Evolutionary conservation across 2,329 filamentous ascomycete species (phyloP).

Genomic region (Bipolaris victoriae): DNA sequence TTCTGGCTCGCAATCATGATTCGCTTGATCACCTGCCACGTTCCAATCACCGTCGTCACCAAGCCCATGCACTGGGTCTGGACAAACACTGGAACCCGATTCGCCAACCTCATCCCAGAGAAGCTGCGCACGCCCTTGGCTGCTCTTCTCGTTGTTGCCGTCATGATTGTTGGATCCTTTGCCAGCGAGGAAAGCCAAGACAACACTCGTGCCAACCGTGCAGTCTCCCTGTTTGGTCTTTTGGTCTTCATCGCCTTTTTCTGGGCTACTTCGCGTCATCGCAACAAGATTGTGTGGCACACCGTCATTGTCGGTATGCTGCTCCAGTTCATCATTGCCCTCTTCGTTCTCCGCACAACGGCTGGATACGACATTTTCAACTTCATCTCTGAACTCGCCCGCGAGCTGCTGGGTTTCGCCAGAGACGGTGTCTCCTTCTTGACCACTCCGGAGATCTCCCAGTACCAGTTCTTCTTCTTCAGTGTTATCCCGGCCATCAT

Average conservation of each 20-base stretch:
- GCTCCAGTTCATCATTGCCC: slow-evolving; percentile 82
- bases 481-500: slow-evolving; percentile 88
- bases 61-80: slow-evolving; percentile 71
- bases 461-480: slow-evolving; percentile 70
- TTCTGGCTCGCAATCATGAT: slow-evolving; percentile 77
- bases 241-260: slow-evolving; percentile 71
- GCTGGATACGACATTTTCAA: slow-evolving; percentile 89
- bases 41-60: slow-evolving; percentile 71
- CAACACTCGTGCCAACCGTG: slow-evolving; percentile 81
- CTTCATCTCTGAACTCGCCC: slow-evolving; percentile 80
- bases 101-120: slow-evolving; percentile 69
- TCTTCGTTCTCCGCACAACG: slow-evolving; percentile 83
- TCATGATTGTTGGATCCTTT: slow-evolving; percentile 81
- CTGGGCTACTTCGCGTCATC: slow-evolving; percentile 73
- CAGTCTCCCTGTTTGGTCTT: slow-evolving; percentile 80
- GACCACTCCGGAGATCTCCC: slow-evolving; percentile 56
- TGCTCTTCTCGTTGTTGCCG: slow-evolving; percentile 67
- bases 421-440: slow-evolving; percentile 75
- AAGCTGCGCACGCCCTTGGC: slow-evolving; percentile 68
- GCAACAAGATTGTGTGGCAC: slow-evolving; percentile 60
- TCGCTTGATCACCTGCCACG: slow-evolving; percentile 74
- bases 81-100: slow-evolving; percentile 66
- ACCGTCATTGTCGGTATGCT: slow-evolving; percentile 84
- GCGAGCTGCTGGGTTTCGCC: slow-evolving; percentile 77
- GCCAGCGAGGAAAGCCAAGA: slow-evolving; percentile 71